Evolutionary conservation across 2,329 filamentous ascomycete genomes (phyloP), one percentile per base, ranked within the genome.

Genomic region (Calonectria naviculata): DNA sequence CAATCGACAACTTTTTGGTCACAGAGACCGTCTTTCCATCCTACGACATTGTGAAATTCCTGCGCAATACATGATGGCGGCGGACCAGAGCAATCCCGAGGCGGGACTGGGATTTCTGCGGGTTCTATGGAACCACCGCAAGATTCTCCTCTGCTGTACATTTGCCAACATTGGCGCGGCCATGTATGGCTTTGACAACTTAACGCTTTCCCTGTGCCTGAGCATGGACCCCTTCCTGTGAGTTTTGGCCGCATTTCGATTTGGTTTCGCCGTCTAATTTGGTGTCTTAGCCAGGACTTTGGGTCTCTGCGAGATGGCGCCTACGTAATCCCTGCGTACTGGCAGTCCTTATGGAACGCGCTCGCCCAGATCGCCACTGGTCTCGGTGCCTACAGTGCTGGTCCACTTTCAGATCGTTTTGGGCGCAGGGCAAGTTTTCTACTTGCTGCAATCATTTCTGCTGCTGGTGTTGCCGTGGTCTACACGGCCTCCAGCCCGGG

Each of bases 111-210:
- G 10, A 26, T 65, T 65, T 46, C 12, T 64, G 42, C 29, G 31
- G 21, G 44, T 64, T 29, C 46, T 54, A 5, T 65, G 44, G 34
- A 65, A 34, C 12, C 31, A 65, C 17, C 62, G 62, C 46, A 65
- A 54, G 41, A 65, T 65, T 34, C 46, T 65, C 17, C 29, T 42
- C 0, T 65, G 46, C 34, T 65, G 62, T 34, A 54, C 46, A 8
- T 65, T 65, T n/a, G 62, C 62, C 44, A 64, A 64, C 21, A 49
- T 64, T 26, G 61, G 61, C 15, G 61, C 61, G 1, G 61, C 61
- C 34, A 65, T 65, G 46, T 65, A 65, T 29, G 46, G 34, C 34
- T 65, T 54, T 24, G 62, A 65, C 46, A 54, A 65, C n/a, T n/a
- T 65, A 34, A 54, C 62, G 26, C 46, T 65, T 19, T 64, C 61